Percentiles rank a stretch among this genome's conserved stretches.
phyloP scores from a whole-genome alignment of 805 yeast genomes.

The Saccharomycopsis javanensis region DNA sequence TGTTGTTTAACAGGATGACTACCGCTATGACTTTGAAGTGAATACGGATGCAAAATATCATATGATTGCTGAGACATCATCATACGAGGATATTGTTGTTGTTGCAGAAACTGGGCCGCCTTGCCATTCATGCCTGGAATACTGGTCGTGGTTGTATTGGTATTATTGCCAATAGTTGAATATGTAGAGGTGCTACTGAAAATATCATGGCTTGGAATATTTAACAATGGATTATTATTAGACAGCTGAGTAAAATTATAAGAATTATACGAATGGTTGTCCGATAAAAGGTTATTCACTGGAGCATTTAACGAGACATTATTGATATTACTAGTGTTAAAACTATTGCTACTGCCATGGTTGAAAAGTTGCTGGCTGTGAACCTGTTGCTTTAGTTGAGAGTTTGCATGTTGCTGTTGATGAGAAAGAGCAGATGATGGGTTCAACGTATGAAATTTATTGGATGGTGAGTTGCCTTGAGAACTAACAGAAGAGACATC shows the following conservation, averaged over 20 bases:
- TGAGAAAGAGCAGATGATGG: not conserved
- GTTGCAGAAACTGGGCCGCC: not conserved
- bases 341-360: not conserved
- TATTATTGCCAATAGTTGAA: not conserved
- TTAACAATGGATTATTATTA: not conserved
- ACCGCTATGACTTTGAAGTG: not conserved
- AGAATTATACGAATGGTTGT: not conserved
- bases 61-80: not conserved
- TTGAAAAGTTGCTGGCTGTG: not conserved
- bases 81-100: not conserved
- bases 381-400: not conserved
- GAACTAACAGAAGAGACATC: conserved; percentile 16
- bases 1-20: not conserved
- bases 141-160: not conserved
- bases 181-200: not conserved
- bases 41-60: not conserved
- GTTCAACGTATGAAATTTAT: not conserved
- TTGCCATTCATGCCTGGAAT: not conserved
- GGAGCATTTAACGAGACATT: not conserved
- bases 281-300: not conserved
- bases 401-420: not conserved
- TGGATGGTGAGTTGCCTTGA: conserved; percentile 4
- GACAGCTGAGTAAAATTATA: not conserved
- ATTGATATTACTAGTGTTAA: not conserved
- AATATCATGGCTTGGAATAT: not conserved